phyloP scores from a whole-genome alignment of 2,329 filamentous ascomycete species.

The Monosporascus sp. region DNA sequence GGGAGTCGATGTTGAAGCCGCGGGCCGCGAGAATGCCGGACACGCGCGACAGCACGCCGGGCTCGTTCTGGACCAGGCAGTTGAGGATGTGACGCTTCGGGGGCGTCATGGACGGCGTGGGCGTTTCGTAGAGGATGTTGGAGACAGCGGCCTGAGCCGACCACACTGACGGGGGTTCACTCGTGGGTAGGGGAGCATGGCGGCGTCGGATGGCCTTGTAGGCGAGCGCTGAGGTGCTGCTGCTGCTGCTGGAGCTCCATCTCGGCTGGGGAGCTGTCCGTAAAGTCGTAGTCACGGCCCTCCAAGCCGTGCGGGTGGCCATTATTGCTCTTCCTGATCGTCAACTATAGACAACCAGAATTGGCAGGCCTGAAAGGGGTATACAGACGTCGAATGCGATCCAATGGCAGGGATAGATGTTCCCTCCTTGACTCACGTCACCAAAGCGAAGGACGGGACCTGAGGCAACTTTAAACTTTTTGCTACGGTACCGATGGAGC shows the following conservation, averaged over 20 bases:
- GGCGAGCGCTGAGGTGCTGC: constrained; percentile 86
- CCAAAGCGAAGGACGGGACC: constrained; percentile 4
- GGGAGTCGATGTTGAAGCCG: constrained; percentile 97
- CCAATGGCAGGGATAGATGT: constrained; percentile 16
- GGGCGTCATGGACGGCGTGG: constrained; percentile 72
- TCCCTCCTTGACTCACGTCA: constrained; percentile 14
- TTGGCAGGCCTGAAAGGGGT: constrained; percentile 14
- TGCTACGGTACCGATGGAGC: constrained; percentile 1
- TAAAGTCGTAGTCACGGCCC: constrained; percentile 15
- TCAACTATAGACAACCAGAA: constrained; percentile 19
- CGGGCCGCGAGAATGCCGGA: constrained; percentile 93
- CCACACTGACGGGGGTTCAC: constrained; percentile 69
- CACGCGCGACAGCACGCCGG: constrained; percentile 90
- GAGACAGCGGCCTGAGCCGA: constrained; percentile 93
- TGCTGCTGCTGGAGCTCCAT: constrained; percentile 51
- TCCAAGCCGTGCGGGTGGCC: constrained; percentile 25
- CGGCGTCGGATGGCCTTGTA: constrained; percentile 96
- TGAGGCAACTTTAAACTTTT: constrained; percentile 1
- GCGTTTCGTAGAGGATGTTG: constrained; percentile 98
- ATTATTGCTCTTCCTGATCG: constrained; percentile 18
- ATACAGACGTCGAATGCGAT: constrained; percentile 3
- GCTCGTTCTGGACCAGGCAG: constrained; percentile 98
- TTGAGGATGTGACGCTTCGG: constrained; percentile 96
- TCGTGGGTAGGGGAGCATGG: constrained; percentile 76
- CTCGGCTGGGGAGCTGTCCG: constrained; percentile 11